Evolutionary conservation across 2,329 filamentous ascomycete genomes (phyloP).

Genomic region (Colletotrichum somersetense): DNA sequence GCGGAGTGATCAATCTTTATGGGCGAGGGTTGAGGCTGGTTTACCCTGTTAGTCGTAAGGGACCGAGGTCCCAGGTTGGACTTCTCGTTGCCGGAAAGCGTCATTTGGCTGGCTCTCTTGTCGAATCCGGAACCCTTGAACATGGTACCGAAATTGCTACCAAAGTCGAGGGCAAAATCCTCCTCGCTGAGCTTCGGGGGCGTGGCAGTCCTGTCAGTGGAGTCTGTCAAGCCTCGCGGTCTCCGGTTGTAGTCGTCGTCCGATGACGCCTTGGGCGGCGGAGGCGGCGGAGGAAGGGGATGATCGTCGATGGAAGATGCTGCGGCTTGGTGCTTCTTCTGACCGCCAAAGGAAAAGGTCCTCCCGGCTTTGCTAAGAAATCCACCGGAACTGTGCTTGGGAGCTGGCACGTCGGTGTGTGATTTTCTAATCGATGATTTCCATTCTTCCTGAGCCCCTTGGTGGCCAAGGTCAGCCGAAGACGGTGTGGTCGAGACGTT

Average conservation of each 20-base stretch:
- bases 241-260: conserved; percentile 51
- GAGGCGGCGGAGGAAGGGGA: conserved; percentile 52
- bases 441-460: conserved; percentile 57
- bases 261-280: conserved; percentile 50
- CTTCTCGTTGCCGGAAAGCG: conserved; percentile 55
- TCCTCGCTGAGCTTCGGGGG: conserved; percentile 60
- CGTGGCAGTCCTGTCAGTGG: conserved; percentile 66
- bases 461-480: conserved; percentile 60
- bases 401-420: conserved; percentile 54
- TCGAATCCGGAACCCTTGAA: conserved; percentile 62
- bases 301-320: conserved; percentile 54
- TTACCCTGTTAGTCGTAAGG: conserved; percentile 60
- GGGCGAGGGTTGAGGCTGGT: conserved; percentile 59
- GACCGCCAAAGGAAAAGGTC: conserved; percentile 71
- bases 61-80: conserved; percentile 54
- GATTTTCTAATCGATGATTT: conserved; percentile 54
- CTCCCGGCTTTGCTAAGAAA: conserved; percentile 69
- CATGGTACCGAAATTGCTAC: conserved; percentile 70
- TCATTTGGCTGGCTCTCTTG: conserved; percentile 66
- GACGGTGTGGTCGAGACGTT: conserved; percentile 73
- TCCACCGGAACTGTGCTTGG: conserved; percentile 61
- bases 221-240: conserved; percentile 65
- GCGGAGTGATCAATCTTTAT: conserved; percentile 61
- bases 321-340: conserved; percentile 63
- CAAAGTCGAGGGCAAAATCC: conserved; percentile 64